Percentiles rank a stretch among this genome's conserved stretches.
Conservation (phyloP, 2,329 filamentous ascomycete species). For the Pseudogymnoascus sp. region DNA sequence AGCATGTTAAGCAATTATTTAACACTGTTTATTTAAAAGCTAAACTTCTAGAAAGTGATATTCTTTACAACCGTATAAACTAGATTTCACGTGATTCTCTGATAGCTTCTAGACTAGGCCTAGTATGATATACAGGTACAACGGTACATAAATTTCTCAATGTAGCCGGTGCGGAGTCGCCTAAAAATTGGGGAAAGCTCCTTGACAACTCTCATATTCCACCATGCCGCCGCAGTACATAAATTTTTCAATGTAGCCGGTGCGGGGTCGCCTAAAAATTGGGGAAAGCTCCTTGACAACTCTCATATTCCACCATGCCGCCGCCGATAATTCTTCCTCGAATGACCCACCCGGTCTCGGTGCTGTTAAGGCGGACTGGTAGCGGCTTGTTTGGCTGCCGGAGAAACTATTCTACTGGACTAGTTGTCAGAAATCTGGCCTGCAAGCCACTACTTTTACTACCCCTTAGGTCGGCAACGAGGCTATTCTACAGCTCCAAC, state of each 20-base stretch:
- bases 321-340: neutral
- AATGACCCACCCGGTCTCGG: neutral
- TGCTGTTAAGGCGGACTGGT: neutral
- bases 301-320: neutral
- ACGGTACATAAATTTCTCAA: neutral
- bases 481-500: neutral
- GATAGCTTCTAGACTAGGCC: neutral
- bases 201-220: neutral
- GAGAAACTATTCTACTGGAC: neutral
- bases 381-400: neutral
- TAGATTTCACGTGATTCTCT: neutral
- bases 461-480: neutral
- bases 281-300: neutral
- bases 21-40: neutral
- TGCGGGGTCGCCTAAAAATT: conserved; percentile 3
- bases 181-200: conserved; percentile 4
- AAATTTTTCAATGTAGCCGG: neutral
- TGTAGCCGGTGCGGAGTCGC: conserved; percentile 2
- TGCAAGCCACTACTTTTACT: neutral
- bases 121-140: neutral
- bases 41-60: neutral
- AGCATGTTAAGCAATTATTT: too few relatives aligned
- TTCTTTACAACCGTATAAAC: neutral
- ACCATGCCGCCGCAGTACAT: neutral
- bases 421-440: neutral